phyloP scores from a whole-genome alignment of 1,139 yeast genomes.

The Hemisphaericaspora xylanilytica region DNA sequence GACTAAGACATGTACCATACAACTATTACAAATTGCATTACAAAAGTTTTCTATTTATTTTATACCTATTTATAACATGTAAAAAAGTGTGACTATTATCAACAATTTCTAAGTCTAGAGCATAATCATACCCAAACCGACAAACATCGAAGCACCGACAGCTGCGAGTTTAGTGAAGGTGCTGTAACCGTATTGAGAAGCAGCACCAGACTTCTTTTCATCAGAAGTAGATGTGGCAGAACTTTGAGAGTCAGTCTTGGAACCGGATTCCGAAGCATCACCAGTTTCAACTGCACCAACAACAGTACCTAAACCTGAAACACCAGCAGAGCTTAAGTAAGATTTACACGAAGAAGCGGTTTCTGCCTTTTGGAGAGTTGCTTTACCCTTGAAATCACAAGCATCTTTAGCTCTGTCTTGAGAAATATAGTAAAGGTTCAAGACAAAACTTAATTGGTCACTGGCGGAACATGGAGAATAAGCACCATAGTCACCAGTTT shows the following conservation, averaged over 20 bases:
- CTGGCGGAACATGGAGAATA: constrained; percentile 57
- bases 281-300: constrained; percentile 29
- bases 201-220: constrained; percentile 18
- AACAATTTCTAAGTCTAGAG: too few relatives aligned
- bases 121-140: constrained; percentile 22
- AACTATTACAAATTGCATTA: too few relatives aligned
- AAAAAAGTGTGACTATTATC: too few relatives aligned
- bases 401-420: constrained; percentile 46
- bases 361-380: constrained; percentile 42
- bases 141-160: constrained; percentile 22
- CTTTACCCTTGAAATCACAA: constrained; percentile 70
- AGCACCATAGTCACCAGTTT: constrained; percentile 60
- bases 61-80: too few relatives aligned
- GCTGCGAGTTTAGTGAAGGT: constrained; percentile 16
- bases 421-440: constrained; percentile 56
- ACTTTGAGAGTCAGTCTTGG: constrained; percentile 31
- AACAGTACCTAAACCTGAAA: constrained; percentile 39
- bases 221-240: constrained; percentile 14
- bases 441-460: constrained; percentile 60
- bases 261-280: constrained; percentile 17
- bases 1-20: too few relatives aligned
- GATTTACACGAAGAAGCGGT: constrained; percentile 56
- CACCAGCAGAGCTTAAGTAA: constrained; percentile 40
- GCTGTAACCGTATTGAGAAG: constrained; percentile 8
- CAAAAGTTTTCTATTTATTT: too few relatives aligned